Evolutionary conservation across 768 basidiomycete genomes (phyloP).

Genomic region (Hygrocybe punicea): DNA sequence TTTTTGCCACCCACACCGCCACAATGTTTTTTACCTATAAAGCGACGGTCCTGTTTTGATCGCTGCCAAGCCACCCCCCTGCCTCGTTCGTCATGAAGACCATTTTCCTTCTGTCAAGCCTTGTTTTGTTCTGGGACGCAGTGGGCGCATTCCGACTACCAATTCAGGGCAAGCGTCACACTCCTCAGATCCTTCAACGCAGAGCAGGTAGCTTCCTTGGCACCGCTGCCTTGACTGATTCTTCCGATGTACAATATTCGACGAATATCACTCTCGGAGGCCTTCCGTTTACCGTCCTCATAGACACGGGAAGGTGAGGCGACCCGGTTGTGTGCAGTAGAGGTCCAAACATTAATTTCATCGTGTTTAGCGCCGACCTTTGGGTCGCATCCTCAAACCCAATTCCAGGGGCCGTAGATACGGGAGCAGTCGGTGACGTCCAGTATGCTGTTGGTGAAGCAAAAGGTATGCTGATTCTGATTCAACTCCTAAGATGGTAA

Average conservation of each 20-base stretch:
- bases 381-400: constrained; percentile 16
- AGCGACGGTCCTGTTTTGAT: neutral
- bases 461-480: constrained; percentile 9
- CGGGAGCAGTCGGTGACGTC: constrained; percentile 11
- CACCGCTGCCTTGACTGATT: neutral
- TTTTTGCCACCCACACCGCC: neutral
- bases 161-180: neutral
- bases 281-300: constrained; percentile 11
- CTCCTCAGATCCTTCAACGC: neutral
- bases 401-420: constrained; percentile 15
- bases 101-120: neutral
- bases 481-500: neutral
- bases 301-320: constrained; percentile 26
- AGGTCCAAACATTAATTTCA: neutral
- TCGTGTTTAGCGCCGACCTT: constrained; percentile 17
- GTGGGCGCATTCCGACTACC: neutral
- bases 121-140: neutral
- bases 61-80: neutral
- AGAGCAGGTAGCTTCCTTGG: neutral
- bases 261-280: constrained; percentile 22
- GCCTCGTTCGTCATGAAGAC: neutral
- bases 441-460: constrained; percentile 19
- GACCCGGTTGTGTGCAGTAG: too few species aligned
- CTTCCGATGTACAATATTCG: constrained; percentile 11
- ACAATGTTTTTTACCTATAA: neutral